Evolutionary conservation across 768 basidiomycete species (phyloP), one percentile per base, ranked within the genome.

Genomic region (Tricholoma hemisulphureum): DNA sequence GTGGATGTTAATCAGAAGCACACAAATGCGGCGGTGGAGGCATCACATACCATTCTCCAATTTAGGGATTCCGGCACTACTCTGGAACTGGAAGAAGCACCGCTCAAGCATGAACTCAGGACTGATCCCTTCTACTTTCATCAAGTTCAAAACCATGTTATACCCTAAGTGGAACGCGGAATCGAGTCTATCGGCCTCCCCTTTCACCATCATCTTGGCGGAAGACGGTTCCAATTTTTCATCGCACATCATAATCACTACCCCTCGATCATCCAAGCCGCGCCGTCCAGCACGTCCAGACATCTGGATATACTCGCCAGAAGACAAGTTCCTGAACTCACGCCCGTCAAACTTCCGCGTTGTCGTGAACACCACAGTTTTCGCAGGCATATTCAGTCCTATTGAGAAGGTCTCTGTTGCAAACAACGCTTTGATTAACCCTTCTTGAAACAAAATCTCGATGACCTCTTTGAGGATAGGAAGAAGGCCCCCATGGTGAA

Each of bases 231-330:
- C 97, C 45, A 99, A 80, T 73, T 96, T 98, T 76, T 98, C 94
- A 72, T 98, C 97, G 70, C 91, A 91, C 97, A 99, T 98, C 93
- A 99, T 91, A 65, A 99, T 98, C 52, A 99, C 97, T 51, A 98
- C 93, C 54, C 97, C 97, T n/a, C 97, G 86, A 60, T 98, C 96
- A 71, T 99, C 97, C 58, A 98, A 76, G 41, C 97, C 97, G 74
- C 97, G 86, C 65, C 97, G 88, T 61, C 97, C 97, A 2, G 97
- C 97, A 56, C 97, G 91, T 56, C 97, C 97, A 0, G 95, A 95
- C 97, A 99, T 99, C 68, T 99, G 97, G 65, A 98, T 97, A 71
- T 99, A 99, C 80, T 99, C 97, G 57, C 97, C 91, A 0, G 88
- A 91, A 0, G 93, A 93, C 32, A 99, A 78, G 68, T 93, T 93